phyloP scores from a whole-genome alignment of 345 rosid species.

The Eucalyptus cloeziana region DNA sequence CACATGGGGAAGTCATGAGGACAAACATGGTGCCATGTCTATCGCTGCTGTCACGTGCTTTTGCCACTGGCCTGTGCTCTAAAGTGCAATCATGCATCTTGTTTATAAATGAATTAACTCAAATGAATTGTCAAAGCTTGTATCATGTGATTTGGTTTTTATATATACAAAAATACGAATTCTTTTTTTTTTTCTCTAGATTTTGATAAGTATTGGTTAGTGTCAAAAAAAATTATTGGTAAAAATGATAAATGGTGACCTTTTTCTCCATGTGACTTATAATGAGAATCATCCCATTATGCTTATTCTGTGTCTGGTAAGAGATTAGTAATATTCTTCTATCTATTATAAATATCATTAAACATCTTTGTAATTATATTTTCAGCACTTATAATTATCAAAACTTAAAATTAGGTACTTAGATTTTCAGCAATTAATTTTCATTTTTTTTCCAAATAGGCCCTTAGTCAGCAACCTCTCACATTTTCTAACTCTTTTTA shows the following conservation, averaged over 20 bases:
- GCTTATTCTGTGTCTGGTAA: neutral
- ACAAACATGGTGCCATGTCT: neutral
- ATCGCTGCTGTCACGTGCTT: neutral
- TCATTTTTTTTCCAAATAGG: neutral
- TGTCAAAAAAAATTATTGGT: neutral
- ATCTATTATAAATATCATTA: neutral
- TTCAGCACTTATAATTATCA: neutral
- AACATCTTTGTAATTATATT: neutral
- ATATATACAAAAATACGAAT: neutral
- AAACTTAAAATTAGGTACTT: neutral
- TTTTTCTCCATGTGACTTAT: neutral
- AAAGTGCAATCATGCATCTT: neutral
- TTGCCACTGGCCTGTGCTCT: neutral
- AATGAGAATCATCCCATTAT: neutral
- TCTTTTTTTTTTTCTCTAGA: neutral
- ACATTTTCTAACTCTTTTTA: neutral
- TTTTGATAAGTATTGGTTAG: neutral
- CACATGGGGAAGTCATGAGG: neutral
- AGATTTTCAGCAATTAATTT: neutral
- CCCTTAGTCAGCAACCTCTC: neutral
- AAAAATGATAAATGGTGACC: neutral
- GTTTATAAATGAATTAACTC: neutral
- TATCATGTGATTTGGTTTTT: neutral
- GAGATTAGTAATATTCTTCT: neutral
- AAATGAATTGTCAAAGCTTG: neutral